Base-by-base conservation (phyloP, 768 basidiomycete species). In the Boletellus ananas region DNA sequence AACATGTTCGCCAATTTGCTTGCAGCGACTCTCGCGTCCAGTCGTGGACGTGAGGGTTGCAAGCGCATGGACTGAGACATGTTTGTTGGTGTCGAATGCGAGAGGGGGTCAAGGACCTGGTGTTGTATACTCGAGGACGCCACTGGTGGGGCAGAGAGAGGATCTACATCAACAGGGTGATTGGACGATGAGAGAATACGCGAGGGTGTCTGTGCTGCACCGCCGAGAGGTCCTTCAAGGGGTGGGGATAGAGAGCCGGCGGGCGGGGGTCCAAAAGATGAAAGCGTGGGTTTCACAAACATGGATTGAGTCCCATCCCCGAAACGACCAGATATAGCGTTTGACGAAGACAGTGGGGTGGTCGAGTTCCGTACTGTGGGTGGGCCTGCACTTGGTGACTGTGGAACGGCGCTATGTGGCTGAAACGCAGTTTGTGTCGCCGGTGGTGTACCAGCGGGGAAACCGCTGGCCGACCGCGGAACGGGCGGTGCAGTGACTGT, bases 1-100 rank as follows among this genome's bases (percentile, higher is more conserved):
- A 90, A 89, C 85, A 90, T 87, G 62, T 93, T 94, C 7, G 90
- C 91, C 49, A 94, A 76, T 66, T 93, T 94, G 64, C 89, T 89
- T 17, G 90, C 91, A 13, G 90, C 90, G 61, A 90, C 85, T 60
- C 85, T 76, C 10, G 92, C 85, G 65, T 96, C 94, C 59, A 95
- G 67, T 60, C 86, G 75, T 38, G 85, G 81, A 57, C 89, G 72
- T 43, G 81, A 80, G 13, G 87, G 83, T 57, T 83, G 81, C 40
- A 86, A 75, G 17, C 85, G 81, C 65, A 93, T 70, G n/a, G 87
- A 89, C 43, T 74, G 76, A 2, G 86, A 76, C 86, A 90, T 84
- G 56, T 76, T 75, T 40, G 76, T 73, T n/a, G 86, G 77, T 47
- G 72, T 72, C 40, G 78, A 70, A 53, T 79, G 78, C 7, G 80